phyloP scores from a whole-genome alignment of 2,329 filamentous ascomycete genomes.

The Grosmannia serpens region DNA sequence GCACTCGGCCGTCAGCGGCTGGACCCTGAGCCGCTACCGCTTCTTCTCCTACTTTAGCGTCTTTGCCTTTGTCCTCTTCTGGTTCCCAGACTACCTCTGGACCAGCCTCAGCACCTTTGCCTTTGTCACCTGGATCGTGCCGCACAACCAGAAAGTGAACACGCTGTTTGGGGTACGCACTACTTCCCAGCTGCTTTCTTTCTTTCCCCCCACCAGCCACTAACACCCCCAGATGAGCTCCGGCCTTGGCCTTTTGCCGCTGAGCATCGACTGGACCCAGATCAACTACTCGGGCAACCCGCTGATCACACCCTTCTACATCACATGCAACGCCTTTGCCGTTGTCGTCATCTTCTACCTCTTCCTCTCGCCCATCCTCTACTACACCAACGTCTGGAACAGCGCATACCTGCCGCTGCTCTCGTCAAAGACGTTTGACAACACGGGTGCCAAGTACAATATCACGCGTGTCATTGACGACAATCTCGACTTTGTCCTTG shows the following conservation, averaged over 20 bases:
- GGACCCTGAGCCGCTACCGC: slow-evolving; percentile 30
- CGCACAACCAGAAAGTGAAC: slow-evolving; percentile 22
- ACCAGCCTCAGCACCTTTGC: slow-evolving; percentile 32
- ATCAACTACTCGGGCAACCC: slow-evolving; percentile 7
- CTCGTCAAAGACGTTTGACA: slow-evolving; percentile 40
- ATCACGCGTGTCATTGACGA: slow-evolving; percentile 30
- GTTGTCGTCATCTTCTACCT: slow-evolving; percentile 44
- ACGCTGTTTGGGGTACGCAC: slow-evolving; percentile 13
- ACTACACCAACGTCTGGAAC: slow-evolving; percentile 49
- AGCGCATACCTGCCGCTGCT: slow-evolving; percentile 40
- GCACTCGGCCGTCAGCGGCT: slow-evolving; percentile 24
- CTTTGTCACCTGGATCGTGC: slow-evolving; percentile 44
- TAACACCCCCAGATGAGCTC: slow-evolving; percentile 17
- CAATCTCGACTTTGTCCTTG: slow-evolving; percentile 31
- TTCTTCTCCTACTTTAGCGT: slow-evolving; percentile 32
- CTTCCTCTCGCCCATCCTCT: slow-evolving; percentile 43
- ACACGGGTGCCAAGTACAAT: slow-evolving; percentile 36
- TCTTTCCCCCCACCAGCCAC: too few relatives aligned
- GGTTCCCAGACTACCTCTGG: slow-evolving; percentile 39
- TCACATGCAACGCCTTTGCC: slow-evolving; percentile 47
- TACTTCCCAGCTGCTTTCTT: too few relatives aligned
- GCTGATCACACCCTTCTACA: slow-evolving; percentile 34
- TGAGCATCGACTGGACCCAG: slow-evolving; percentile 11
- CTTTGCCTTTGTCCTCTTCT: slow-evolving; percentile 40
- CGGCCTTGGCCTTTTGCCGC: slow-evolving; percentile 7